Percentiles rank a stretch among this genome's conserved stretches.
These are phyloP conservation scores for Globisporangium acanthophoron DNA, from an alignment of 352 stramenopile genomes.

Conservation along the genomic window DNA sequence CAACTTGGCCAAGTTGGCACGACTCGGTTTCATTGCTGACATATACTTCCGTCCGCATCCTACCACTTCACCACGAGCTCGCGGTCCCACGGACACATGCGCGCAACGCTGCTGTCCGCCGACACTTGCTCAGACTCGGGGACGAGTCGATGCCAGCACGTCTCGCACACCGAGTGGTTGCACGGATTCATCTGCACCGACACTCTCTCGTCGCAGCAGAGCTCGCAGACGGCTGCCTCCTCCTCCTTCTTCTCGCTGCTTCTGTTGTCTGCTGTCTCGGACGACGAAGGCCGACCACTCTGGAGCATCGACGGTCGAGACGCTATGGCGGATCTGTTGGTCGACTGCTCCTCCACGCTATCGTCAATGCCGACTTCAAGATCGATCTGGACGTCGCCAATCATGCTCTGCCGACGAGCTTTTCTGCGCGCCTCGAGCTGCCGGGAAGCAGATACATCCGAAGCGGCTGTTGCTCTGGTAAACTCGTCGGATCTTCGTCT, in stretches of 20 bases:
- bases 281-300: not conserved
- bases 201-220: constrained; percentile 38
- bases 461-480: not conserved
- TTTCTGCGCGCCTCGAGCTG: constrained; percentile 11
- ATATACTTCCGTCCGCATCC: constrained; percentile 7
- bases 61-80: constrained; percentile 33
- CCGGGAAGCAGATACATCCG: not conserved
- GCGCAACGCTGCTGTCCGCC: constrained; percentile 2
- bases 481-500: constrained; percentile 2
- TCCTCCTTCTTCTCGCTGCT: constrained; percentile 7
- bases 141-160: constrained; percentile 22
- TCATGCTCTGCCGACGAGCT: constrained; percentile 36
- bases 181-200: constrained; percentile 58
- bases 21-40: not conserved
- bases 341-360: not conserved
- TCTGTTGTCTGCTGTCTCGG: constrained; percentile 1
- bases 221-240: constrained; percentile 22
- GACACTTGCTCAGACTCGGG: not conserved
- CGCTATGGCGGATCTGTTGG: not conserved
- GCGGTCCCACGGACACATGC: constrained; percentile 61
- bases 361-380: not conserved
- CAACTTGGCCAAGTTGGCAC: not conserved
- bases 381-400: constrained; percentile 17
- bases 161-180: constrained; percentile 37
- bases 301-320: not conserved